Conservation (phyloP, 1,284 basidiomycete genomes). For the Prillingera fragicola region DNA sequence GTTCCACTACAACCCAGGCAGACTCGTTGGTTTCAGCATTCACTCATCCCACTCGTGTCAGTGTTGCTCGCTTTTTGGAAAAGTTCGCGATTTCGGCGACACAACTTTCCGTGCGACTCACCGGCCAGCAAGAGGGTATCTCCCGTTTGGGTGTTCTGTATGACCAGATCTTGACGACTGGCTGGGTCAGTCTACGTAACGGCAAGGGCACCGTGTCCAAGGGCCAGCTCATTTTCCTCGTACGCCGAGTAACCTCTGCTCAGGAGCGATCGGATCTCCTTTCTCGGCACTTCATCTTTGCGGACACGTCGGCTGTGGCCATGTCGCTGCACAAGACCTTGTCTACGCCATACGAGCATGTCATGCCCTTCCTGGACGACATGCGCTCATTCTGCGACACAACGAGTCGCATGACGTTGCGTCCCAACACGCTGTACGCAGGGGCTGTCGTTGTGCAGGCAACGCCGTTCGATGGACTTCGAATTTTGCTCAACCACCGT, state of each 20-base stretch:
- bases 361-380: constrained; percentile 46
- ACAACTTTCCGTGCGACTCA: constrained; percentile 38
- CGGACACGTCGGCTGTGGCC: constrained; percentile 45
- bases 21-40: constrained; percentile 2
- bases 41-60: constrained; percentile 11
- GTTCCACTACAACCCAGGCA: constrained; percentile 9
- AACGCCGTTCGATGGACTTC: constrained; percentile 49
- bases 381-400: constrained; percentile 43
- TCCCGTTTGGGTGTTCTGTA: constrained; percentile 48
- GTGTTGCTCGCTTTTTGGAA: constrained; percentile 44
- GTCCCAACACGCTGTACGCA: constrained; percentile 46
- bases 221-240: constrained; percentile 50
- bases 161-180: constrained; percentile 50
- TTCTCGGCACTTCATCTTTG: constrained; percentile 48
- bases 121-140: constrained; percentile 40
- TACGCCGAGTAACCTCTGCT: constrained; percentile 42
- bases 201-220: constrained; percentile 46
- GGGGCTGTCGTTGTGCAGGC: constrained; percentile 49
- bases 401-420: constrained; percentile 34
- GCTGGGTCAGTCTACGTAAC: constrained; percentile 41
- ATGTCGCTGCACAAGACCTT: constrained; percentile 44
- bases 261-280: constrained; percentile 45
- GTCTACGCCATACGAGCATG: constrained; percentile 46
- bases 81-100: constrained; percentile 39
- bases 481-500: constrained; percentile 43